Conservation (phyloP, 257 asterid species). For the Nicotiana noctiflora region DNA sequence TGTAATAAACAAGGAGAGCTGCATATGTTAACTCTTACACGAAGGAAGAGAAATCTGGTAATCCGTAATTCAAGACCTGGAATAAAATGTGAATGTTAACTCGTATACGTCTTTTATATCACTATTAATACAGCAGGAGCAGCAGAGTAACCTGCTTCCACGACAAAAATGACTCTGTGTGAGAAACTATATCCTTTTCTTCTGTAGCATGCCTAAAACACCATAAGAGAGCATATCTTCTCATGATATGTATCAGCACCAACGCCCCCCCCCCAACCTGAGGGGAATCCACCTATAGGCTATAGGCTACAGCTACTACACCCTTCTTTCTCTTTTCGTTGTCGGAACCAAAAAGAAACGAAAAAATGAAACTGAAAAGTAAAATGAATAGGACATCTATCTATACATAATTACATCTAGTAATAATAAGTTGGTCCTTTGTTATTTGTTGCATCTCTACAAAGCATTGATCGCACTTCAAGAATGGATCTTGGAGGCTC, state of each 20-base stretch:
- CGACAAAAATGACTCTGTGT: not conserved
- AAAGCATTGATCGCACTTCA: constrained; percentile 44
- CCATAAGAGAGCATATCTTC: not conserved
- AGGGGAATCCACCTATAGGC: not conserved
- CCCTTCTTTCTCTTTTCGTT: not conserved
- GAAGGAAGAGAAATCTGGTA: no score
- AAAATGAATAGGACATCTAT: not conserved
- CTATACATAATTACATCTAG: constrained; percentile 6
- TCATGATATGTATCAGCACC: not conserved
- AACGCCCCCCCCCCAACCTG: not conserved
- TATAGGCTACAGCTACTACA: not conserved
- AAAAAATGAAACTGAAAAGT: constrained; percentile 5
- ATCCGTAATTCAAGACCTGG: no score
- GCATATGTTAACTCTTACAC: no score
- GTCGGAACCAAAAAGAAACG: not conserved
- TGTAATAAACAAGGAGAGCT: no score
- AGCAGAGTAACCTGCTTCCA: constrained; percentile 13
- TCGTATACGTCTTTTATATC: not conserved
- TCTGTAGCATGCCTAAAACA: constrained; percentile 6
- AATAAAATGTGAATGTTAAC: not conserved
- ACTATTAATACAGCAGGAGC: constrained; percentile 5
- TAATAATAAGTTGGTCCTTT: constrained; percentile 26
- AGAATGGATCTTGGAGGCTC: constrained; percentile 41
- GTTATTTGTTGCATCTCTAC: constrained; percentile 34
- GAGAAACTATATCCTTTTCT: not conserved